phyloP scores from a whole-genome alignment of 1,139 yeast genomes.

The Zygotorulaspora mrakii region DNA sequence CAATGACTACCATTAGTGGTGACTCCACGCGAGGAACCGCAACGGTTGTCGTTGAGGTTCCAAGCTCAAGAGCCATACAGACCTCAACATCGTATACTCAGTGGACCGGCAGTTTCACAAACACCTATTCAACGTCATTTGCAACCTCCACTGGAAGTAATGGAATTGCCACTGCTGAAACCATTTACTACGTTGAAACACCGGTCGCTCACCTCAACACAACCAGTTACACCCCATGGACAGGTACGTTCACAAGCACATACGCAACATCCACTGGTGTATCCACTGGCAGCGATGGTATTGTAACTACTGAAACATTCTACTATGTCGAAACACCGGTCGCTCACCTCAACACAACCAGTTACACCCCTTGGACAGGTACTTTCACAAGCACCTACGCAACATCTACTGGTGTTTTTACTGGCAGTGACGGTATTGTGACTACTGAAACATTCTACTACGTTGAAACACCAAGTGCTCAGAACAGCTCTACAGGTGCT shows the following conservation, averaged over 20 bases:
- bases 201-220: constrained; percentile 1
- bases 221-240: not conserved
- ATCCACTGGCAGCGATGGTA: not conserved
- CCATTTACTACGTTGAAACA: constrained; percentile 18
- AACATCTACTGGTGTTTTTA: not conserved
- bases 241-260: not conserved
- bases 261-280: not conserved
- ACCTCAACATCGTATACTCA: constrained; percentile 6
- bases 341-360: not conserved
- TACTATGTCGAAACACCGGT: not conserved
- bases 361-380: not conserved
- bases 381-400: not conserved
- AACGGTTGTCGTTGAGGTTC: constrained; percentile 14
- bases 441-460: not conserved
- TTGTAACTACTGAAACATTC: not conserved
- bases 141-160: constrained; percentile 2
- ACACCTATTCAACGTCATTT: constrained; percentile 8
- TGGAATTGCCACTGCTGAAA: constrained; percentile 3
- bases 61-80: constrained; percentile 8
- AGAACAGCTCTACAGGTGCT: too few species aligned
- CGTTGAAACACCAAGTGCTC: not conserved
- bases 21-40: constrained; percentile 12
- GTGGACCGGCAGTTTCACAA: constrained; percentile 13
- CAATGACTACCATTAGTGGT: constrained; percentile 11
- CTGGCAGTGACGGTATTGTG: not conserved